Evolutionary conservation across 1,284 basidiomycete genomes (phyloP).

Genomic region (Boletus semigastroideus): DNA sequence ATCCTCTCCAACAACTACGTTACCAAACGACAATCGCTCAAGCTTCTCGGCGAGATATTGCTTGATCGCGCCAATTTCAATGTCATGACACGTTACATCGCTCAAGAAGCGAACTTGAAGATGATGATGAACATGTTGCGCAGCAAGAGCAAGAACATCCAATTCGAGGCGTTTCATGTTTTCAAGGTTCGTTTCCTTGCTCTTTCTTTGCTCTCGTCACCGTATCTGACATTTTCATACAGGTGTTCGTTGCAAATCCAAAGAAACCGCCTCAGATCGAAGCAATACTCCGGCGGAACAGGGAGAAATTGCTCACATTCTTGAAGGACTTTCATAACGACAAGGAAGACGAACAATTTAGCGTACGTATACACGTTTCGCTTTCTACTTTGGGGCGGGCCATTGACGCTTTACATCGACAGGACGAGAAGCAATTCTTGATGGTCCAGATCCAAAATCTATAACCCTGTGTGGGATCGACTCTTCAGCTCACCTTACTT

Average conservation of each 20-base stretch:
- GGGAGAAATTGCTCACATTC: slow-evolving; percentile 90
- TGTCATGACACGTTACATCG: slow-evolving; percentile 98
- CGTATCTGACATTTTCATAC: not conserved
- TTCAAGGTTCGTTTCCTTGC: slow-evolving; percentile 76
- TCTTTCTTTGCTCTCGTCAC: not conserved
- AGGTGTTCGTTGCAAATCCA: slow-evolving; percentile 99
- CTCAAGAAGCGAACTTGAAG: slow-evolving; percentile 91
- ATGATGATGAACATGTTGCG: slow-evolving; percentile 99
- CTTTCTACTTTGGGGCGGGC: not conserved
- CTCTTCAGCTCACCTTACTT: not conserved
- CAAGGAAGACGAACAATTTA: slow-evolving; percentile 98
- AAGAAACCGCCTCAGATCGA: slow-evolving; percentile 98
- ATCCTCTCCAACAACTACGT: slow-evolving; percentile 96
- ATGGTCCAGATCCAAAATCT: slow-evolving; percentile 86
- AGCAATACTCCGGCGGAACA: slow-evolving; percentile 87
- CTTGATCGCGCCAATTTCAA: slow-evolving; percentile 97
- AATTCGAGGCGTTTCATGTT: slow-evolving; percentile 99
- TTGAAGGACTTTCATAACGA: slow-evolving; percentile 96
- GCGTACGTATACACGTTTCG: slow-evolving; percentile 43
- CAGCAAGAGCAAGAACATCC: slow-evolving; percentile 98
- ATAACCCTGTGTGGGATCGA: slow-evolving; percentile 35
- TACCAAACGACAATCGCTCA: slow-evolving; percentile 98
- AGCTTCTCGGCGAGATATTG: slow-evolving; percentile 96
- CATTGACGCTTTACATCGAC: slow-evolving; percentile 6
- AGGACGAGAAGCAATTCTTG: slow-evolving; percentile 97